Evolutionary conservation across 352 stramenopile genomes (phyloP).

Genomic region (Pythium rishiriense): DNA sequence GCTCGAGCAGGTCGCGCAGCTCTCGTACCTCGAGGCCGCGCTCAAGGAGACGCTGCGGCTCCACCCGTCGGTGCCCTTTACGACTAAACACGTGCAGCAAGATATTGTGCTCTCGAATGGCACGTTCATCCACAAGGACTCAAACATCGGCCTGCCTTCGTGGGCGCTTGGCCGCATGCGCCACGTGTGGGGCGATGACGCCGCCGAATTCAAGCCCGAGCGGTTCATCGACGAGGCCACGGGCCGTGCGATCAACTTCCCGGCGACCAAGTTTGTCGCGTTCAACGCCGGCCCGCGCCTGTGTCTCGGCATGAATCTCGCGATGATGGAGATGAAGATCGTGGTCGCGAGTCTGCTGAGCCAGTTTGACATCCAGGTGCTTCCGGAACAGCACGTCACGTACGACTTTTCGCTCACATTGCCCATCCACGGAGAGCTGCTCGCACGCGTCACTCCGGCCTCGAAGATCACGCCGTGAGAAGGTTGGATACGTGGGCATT

Average conservation of each 20-base stretch:
- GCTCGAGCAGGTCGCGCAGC: conserved; percentile 17
- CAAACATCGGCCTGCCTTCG: conserved; percentile 28
- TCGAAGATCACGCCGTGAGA: neutral
- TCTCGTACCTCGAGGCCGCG: conserved; percentile 33
- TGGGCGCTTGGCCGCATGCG: conserved; percentile 36
- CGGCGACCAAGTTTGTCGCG: conserved; percentile 24
- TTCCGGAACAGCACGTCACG: conserved; percentile 7
- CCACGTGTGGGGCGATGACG: conserved; percentile 36
- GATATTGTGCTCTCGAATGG: conserved; percentile 45
- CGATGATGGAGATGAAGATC: conserved; percentile 58
- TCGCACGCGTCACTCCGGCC: neutral
- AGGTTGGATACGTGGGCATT: neutral
- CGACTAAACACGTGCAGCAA: conserved; percentile 30
- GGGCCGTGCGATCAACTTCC: conserved; percentile 8
- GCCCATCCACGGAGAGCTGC: conserved; percentile 13
- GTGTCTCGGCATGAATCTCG: conserved; percentile 49
- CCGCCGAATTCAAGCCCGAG: conserved; percentile 37
- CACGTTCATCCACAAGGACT: conserved; percentile 32
- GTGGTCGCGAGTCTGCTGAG: conserved; percentile 38
- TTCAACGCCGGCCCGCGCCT: conserved; percentile 42
- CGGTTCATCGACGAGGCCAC: conserved; percentile 32
- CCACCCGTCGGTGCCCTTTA: conserved; percentile 60
- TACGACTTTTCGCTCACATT: conserved; percentile 35
- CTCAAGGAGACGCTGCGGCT: conserved; percentile 63
- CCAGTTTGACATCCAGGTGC: conserved; percentile 37